phyloP scores from a whole-genome alignment of 129 eudicot genomes.

The Pulicaria dysenterica region DNA sequence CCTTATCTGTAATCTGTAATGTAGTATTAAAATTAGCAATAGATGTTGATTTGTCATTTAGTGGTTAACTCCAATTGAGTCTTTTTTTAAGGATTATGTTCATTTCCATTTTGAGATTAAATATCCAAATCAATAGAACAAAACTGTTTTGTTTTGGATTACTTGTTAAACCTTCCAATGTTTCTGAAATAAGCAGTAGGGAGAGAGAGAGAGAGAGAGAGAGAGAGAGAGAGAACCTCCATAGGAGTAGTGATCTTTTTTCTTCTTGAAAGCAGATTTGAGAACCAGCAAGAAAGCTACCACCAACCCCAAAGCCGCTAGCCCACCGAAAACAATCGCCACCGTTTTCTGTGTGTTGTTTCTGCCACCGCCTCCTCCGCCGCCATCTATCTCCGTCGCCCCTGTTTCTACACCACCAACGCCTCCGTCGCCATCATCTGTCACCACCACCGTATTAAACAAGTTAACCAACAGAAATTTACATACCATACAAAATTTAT shows the following conservation, averaged over 20 bases:
- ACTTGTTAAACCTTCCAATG: background rate
- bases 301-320: constrained; percentile 59
- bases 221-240: constrained; percentile 39
- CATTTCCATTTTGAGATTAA: background rate
- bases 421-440: background rate
- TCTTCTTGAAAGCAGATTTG: constrained; percentile 76
- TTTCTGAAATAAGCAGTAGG: too few species aligned
- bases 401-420: constrained; percentile 32
- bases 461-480: background rate
- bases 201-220: background rate
- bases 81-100: background rate
- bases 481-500: background rate
- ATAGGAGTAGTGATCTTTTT: constrained; percentile 46
- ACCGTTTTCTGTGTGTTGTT: constrained; percentile 64
- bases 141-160: background rate
- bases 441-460: constrained; percentile 28
- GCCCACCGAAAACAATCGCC: constrained; percentile 85
- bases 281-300: constrained; percentile 62
- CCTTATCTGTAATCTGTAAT: too few species aligned
- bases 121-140: background rate
- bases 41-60: too few species aligned
- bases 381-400: constrained; percentile 33
- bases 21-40: too few species aligned
- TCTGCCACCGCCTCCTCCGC: constrained; percentile 45
- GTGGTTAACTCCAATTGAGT: background rate